phyloP scores from a whole-genome alignment of 2,329 filamentous ascomycete species.

The Geosmithia flava region DNA sequence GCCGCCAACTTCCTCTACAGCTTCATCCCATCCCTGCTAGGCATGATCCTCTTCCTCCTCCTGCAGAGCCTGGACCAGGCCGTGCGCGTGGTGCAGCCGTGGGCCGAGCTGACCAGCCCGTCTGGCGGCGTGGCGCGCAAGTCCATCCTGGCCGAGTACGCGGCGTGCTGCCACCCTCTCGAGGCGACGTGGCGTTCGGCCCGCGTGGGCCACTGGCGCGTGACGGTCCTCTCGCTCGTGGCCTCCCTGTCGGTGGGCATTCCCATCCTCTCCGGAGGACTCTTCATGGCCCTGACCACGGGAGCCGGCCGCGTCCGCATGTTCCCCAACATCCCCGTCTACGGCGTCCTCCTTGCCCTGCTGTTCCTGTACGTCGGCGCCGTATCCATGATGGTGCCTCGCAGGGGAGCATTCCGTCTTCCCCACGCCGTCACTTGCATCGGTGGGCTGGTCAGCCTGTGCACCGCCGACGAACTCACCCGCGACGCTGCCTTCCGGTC shows the following conservation, averaged over 20 bases:
- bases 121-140: constrained; percentile 49
- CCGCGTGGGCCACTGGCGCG: constrained; percentile 50
- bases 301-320: constrained; percentile 42
- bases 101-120: constrained; percentile 43
- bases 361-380: constrained; percentile 57
- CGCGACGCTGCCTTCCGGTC: constrained; percentile 62
- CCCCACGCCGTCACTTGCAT: constrained; percentile 63
- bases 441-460: constrained; percentile 66
- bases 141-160: constrained; percentile 59
- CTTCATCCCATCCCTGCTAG: constrained; percentile 59
- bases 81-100: constrained; percentile 56
- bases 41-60: constrained; percentile 52
- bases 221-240: constrained; percentile 48
- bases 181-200: constrained; percentile 45
- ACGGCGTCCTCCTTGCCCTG: constrained; percentile 60
- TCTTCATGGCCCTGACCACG: constrained; percentile 60
- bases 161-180: constrained; percentile 47
- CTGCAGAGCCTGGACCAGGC: constrained; percentile 56
- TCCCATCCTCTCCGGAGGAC: constrained; percentile 55
- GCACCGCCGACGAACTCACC: constrained; percentile 60
- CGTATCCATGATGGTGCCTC: constrained; percentile 48
- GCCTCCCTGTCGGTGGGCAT: constrained; percentile 47
- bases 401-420: constrained; percentile 48
- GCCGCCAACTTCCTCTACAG: constrained; percentile 80
- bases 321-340: constrained; percentile 61